Base-by-base conservation (phyloP, 2,329 filamentous ascomycete genomes). In the Mycosphaerella arachidis region DNA sequence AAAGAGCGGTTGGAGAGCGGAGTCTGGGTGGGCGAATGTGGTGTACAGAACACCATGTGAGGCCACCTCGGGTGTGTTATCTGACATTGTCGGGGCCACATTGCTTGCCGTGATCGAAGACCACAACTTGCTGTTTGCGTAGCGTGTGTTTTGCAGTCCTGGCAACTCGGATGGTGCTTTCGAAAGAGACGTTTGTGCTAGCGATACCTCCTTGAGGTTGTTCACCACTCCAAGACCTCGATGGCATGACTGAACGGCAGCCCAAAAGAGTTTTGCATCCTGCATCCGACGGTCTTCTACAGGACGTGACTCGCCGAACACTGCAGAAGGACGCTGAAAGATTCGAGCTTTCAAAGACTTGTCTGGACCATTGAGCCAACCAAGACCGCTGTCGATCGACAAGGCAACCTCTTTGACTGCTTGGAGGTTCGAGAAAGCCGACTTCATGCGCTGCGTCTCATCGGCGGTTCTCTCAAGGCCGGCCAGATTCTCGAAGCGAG, bases 341-440 rank as follows among this genome's bases (percentile, higher is more conserved):
- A 82, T 75, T 6, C 76, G 75, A 50, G 80, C 80, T 20, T 77
- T 72, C 43, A 80, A 74, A 0, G 79, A 82, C 18, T 79, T 74
- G 69, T 89, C 86, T 1, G 86, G 84, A 0, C 86, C 86, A 51
- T 77, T 76, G 10, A 90, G 78, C 79, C 86, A 90, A 10, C 88
- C 88, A 40, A 90, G 77, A 9, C 87, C 86, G 58, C 82, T 86
- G 68, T 89, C 85, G 45, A 89, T 80, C 18, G 84, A 88, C 3
- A 91, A 73, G 0, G 84, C 87, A n/a, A 91, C 78, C 61, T 89
- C 85, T 37, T 77, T 78, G 2, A 87, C 81, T 8, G 79, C 77
- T 1, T 70, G 74, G 1, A 89, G 77, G 55, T 80, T 82, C 10
- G 77, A 77, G 58, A 91, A 80, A 3, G 86, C 85, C 35, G 79